Evolutionary conservation across 2,329 filamentous ascomycete genomes (phyloP).

Genomic region (Magnaporthales sp.): DNA sequence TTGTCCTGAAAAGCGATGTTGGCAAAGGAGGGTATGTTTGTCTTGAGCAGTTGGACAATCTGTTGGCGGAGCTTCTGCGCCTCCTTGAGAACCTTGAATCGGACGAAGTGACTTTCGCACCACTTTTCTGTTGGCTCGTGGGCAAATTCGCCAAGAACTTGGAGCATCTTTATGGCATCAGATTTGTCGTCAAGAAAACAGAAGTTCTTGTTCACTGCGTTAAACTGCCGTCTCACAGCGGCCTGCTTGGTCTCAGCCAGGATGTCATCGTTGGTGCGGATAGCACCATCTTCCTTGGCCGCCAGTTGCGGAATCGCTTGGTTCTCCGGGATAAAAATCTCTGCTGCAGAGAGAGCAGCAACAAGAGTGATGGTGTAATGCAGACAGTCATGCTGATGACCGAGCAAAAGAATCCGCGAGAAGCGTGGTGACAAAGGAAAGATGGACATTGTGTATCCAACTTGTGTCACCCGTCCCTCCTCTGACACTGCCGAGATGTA

Average conservation of each 20-base stretch:
- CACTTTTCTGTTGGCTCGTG: conserved; percentile 64
- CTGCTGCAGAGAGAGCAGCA: conserved; percentile 77
- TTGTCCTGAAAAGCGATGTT: conserved; percentile 47
- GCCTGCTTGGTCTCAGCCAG: conserved; percentile 63
- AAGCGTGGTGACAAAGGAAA: conserved; percentile 90
- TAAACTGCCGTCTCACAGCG: conserved; percentile 50
- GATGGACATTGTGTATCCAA: conserved; percentile 73
- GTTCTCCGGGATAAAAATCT: conserved; percentile 77
- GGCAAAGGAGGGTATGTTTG: conserved; percentile 60
- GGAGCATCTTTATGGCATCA: conserved; percentile 84
- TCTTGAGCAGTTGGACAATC: conserved; percentile 70
- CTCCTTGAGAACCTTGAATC: conserved; percentile 80
- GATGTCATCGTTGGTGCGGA: conserved; percentile 58
- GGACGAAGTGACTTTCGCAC: conserved; percentile 77
- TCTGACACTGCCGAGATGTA: conserved; percentile 75
- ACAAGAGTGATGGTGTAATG: conserved; percentile 84
- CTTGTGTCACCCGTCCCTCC: conserved; percentile 65
- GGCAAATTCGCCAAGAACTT: conserved; percentile 80
- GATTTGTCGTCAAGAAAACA: conserved; percentile 72
- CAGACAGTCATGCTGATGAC: conserved; percentile 72
- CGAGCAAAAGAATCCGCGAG: conserved; percentile 83
- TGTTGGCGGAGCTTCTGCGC: conserved; percentile 75
- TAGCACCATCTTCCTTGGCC: conserved; percentile 34
- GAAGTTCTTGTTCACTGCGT: conserved; percentile 69
- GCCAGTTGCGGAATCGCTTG: conserved; percentile 57